Evolutionary conservation across 441 rosid species (phyloP).

Genomic region (Eruca vesicaria): DNA sequence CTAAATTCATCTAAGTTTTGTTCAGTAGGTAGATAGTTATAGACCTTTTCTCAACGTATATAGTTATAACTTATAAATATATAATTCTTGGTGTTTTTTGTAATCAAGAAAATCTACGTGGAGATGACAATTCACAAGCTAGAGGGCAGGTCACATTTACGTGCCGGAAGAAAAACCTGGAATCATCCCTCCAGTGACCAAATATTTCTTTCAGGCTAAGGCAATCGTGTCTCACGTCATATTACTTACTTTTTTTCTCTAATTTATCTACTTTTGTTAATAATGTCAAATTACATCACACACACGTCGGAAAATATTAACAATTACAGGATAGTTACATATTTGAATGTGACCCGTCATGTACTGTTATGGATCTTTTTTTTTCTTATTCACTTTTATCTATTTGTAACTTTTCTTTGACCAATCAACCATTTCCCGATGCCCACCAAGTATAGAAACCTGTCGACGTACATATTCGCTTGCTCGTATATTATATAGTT

Average conservation of each 20-base stretch:
- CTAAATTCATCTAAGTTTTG: too few species aligned
- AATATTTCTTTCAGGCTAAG: constrained; percentile 29
- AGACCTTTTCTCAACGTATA: too few species aligned
- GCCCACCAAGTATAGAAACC: neutral
- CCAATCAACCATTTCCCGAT: constrained; percentile 4
- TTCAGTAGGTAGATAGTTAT: too few species aligned
- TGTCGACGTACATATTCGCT: neutral
- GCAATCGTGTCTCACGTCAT: constrained; percentile 18
- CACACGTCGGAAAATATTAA: constrained; percentile 18
- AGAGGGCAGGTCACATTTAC: constrained; percentile 7
- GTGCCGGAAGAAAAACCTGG: constrained; percentile 7
- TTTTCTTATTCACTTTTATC: neutral
- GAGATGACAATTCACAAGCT: neutral
- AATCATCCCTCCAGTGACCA: constrained; percentile 24
- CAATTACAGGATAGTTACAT: constrained; percentile 8
- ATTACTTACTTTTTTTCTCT: neutral
- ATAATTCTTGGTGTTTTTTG: too few species aligned
- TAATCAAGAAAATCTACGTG: neutral
- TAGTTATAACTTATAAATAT: too few species aligned
- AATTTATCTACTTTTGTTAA: neutral
- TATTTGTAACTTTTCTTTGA: constrained; percentile 20
- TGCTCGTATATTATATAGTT: constrained; percentile 19
- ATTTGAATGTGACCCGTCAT: constrained; percentile 1
- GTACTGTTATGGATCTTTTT: neutral
- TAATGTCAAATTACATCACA: constrained; percentile 9